These are phyloP conservation scores for Geoglossum cookeanum DNA, from an alignment of 2,329 filamentous ascomycete species.

Conservation along the genomic window DNA sequence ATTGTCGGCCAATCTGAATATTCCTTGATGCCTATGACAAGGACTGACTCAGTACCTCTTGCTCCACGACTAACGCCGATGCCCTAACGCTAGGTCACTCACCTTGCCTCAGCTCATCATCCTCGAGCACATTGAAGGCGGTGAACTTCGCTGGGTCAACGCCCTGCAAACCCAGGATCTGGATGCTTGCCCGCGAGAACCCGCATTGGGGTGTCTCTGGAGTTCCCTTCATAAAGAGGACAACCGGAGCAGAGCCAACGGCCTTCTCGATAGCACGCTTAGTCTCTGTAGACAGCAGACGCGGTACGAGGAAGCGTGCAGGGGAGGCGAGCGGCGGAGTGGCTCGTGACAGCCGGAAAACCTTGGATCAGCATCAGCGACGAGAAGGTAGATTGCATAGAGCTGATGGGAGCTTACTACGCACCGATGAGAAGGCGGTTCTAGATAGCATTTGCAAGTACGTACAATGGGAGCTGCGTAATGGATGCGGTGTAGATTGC, in stretches of 20 bases:
- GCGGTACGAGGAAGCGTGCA: constrained; percentile 23
- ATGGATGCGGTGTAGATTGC: no score
- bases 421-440: constrained; percentile 11
- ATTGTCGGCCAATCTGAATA: constrained; percentile 99
- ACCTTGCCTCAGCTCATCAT: constrained; percentile 70
- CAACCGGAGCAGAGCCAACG: constrained; percentile 70
- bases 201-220: constrained; percentile 92
- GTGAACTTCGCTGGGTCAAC: constrained; percentile 91
- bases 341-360: constrained; percentile 17
- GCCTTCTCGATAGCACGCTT: constrained; percentile 77
- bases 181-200: constrained; percentile 85
- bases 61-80: background rate
- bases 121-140: constrained; percentile 95
- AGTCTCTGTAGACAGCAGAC: constrained; percentile 64
- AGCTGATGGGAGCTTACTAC: constrained; percentile 3
- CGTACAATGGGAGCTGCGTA: background rate
- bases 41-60: background rate
- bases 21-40: constrained; percentile 70
- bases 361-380: constrained; percentile 8
- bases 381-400: background rate
- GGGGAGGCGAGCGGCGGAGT: constrained; percentile 15
- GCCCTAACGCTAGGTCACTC: background rate
- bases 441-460: constrained; percentile 15
- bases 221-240: constrained; percentile 98
- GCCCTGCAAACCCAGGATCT: constrained; percentile 85